Base-by-base conservation (phyloP, 768 basidiomycete genomes). In the Lentinula raphanica region DNA sequence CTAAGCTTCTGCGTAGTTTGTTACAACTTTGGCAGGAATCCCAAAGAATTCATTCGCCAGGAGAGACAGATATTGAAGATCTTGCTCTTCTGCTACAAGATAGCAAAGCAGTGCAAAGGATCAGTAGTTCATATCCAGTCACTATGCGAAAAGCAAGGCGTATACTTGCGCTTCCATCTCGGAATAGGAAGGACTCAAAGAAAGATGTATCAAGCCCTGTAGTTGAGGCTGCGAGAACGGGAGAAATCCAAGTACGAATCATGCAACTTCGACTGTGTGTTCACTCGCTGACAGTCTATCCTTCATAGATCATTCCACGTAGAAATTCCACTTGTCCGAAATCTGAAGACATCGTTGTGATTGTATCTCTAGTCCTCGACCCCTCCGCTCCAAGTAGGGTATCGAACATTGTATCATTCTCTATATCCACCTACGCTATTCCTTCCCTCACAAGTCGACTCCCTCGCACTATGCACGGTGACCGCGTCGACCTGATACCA, bases 1-100 rank as follows among this genome's bases (percentile, higher is more conserved):
- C 73, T 36, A 67, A 65, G 46, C 60, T 67, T n/a, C 62, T 82
- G 55, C 71, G 70, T 60, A 72, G 70, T 35, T 60, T 80, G 19
- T 66, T 82, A 40, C 68, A 65, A 55, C 68, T 63, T 48, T 64
- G 56, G 56, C 65, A 32, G 56, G 61, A 45, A 13, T 35, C 13
- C 54, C 45, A n/a, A 36, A 25, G 35, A 32, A 49, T 23, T 56
- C 17, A 49, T 51, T 35, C 42, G 58, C 31, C 44, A 25, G 45
- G 28, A 58, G 56, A 71, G 29, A 69, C 77, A 1, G 80, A 82
- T 63, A 81, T 82, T 32, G 80, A 82, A 66, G 78, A 81, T 54
- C 68, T 82, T 3, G 73, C 78, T 60, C 61, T 63, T 1, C 64
- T 79, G 7, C 55, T 79, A 23, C 56, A 51, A 6, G 64, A 74